Conservation (phyloP, 176 grass and related monocot species). For the Eragrostis nindensis region DNA sequence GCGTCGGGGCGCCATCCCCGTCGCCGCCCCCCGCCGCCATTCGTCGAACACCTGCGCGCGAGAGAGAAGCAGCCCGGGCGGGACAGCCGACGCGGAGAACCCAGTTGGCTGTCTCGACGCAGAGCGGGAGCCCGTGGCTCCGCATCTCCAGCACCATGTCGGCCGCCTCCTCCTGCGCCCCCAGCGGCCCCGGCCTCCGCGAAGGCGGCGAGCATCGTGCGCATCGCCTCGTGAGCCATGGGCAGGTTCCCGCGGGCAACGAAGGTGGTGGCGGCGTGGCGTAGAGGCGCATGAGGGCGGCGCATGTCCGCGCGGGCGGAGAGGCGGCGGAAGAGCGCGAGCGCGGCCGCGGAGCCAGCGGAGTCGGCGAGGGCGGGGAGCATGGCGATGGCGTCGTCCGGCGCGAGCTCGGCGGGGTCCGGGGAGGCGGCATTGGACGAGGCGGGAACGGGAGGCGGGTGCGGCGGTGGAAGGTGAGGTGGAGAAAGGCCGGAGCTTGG, state of each 20-base stretch:
- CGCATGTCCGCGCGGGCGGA: constrained; percentile 47
- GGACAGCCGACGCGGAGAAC: constrained; percentile 49
- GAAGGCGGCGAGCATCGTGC: constrained; percentile 63
- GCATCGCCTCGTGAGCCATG: constrained; percentile 87
- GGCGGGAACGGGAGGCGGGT: neutral
- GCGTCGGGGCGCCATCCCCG: constrained; percentile 45
- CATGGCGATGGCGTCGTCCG: constrained; percentile 61
- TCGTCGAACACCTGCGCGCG: constrained; percentile 75
- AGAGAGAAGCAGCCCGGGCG: constrained; percentile 30
- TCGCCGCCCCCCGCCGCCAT: constrained; percentile 48
- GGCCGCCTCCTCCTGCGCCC: constrained; percentile 61
- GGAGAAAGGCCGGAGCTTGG: neutral
- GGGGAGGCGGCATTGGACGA: constrained; percentile 6
- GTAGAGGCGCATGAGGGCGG: constrained; percentile 77
- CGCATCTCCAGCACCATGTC: constrained; percentile 90
- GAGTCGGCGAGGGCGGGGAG: constrained; percentile 53
- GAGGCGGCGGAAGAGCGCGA: constrained; percentile 71
- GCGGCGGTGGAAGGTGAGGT: constrained; percentile 8
- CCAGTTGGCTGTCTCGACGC: constrained; percentile 81
- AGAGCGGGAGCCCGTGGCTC: constrained; percentile 67
- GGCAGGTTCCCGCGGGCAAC: constrained; percentile 57
- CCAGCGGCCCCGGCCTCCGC: constrained; percentile 52
- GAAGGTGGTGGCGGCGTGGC: constrained; percentile 66
- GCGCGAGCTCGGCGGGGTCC: constrained; percentile 23
- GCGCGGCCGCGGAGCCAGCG: constrained; percentile 64